These are phyloP conservation scores for Perilla frutescens DNA, from an alignment of 257 asterid genomes.

Conservation along the genomic window DNA sequence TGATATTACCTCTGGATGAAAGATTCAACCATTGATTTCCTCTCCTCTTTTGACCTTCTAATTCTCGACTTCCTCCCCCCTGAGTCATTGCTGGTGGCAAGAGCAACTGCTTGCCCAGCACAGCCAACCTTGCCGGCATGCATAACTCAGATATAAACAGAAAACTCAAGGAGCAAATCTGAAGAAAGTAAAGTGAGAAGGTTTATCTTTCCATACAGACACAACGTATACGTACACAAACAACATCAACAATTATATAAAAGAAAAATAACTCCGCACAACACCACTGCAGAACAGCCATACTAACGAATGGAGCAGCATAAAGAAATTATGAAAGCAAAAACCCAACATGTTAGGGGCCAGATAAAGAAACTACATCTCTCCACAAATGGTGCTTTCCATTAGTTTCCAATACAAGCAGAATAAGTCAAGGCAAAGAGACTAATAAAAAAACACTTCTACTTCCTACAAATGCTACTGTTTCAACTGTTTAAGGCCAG, in stretches of 20 bases:
- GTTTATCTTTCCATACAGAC: conserved; percentile 1
- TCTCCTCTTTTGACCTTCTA: conserved; percentile 92
- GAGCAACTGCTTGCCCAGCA: conserved; percentile 78
- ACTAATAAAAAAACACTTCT: background rate
- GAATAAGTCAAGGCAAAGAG: too few relatives aligned
- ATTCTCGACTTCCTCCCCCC: conserved; percentile 78
- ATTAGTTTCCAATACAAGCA: too few relatives aligned
- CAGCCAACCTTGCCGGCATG: conserved; percentile 67
- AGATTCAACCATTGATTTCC: conserved; percentile 82
- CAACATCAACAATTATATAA: background rate
- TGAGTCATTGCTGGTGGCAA: conserved; percentile 64
- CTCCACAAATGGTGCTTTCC: background rate
- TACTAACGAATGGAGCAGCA: background rate
- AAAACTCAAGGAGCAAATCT: conserved; percentile 37
- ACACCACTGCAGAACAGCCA: conserved; percentile 3
- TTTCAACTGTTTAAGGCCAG: background rate
- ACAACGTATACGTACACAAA: background rate
- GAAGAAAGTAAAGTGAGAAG: conserved; percentile 21
- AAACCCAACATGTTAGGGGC: background rate
- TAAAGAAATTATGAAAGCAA: background rate
- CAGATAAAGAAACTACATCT: conserved; percentile 2
- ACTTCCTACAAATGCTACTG: background rate
- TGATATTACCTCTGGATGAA: conserved; percentile 71
- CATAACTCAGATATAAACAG: conserved; percentile 50
- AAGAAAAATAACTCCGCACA: background rate